Percentiles rank a stretch among this genome's conserved stretches.
These are phyloP conservation scores for Elaphomyces granulatus DNA, from an alignment of 495 filamentous ascomycete genomes.

Conservation along the genomic window DNA sequence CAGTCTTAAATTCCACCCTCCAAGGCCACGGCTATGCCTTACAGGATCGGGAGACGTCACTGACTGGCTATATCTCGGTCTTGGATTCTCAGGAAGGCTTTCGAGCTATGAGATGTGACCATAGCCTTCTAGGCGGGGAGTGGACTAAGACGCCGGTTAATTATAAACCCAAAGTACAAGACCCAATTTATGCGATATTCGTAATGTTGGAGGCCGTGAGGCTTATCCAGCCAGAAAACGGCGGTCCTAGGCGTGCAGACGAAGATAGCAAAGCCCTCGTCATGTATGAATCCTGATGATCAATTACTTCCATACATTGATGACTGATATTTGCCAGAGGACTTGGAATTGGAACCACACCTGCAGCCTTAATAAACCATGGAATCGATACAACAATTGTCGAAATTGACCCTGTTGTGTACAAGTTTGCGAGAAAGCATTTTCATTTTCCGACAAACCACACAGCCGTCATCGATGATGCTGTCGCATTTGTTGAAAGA, in stretches of 20 bases:
- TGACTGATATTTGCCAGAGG: conserved; percentile 40
- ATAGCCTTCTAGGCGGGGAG: conserved; percentile 88
- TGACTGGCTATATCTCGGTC: conserved; percentile 87
- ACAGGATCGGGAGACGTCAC: conserved; percentile 64
- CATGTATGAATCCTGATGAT: conserved; percentile 36
- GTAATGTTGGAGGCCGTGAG: conserved; percentile 84
- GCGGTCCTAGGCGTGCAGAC: conserved; percentile 35
- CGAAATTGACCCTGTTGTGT: conserved; percentile 83
- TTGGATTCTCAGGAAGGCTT: conserved; percentile 61
- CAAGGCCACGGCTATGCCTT: conserved; percentile 37
- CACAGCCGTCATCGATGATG: conserved; percentile 68
- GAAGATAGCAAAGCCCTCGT: conserved; percentile 65
- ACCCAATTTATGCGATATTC: conserved; percentile 89
- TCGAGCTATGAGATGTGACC: conserved; percentile 81
- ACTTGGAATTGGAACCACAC: conserved; percentile 82
- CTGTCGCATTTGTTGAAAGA: conserved; percentile 52
- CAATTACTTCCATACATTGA: neutral
- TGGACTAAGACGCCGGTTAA: conserved; percentile 38
- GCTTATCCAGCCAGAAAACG: conserved; percentile 45
- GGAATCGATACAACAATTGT: conserved; percentile 86
- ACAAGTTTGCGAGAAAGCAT: conserved; percentile 66
- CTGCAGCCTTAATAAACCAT: conserved; percentile 70
- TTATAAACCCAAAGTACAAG: conserved; percentile 41
- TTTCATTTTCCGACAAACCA: conserved; percentile 70
- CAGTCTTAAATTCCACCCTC: conserved; percentile 49